Evolutionary conservation across 1,284 basidiomycete genomes (phyloP).

Genomic region (Porogramme epimiltina): DNA sequence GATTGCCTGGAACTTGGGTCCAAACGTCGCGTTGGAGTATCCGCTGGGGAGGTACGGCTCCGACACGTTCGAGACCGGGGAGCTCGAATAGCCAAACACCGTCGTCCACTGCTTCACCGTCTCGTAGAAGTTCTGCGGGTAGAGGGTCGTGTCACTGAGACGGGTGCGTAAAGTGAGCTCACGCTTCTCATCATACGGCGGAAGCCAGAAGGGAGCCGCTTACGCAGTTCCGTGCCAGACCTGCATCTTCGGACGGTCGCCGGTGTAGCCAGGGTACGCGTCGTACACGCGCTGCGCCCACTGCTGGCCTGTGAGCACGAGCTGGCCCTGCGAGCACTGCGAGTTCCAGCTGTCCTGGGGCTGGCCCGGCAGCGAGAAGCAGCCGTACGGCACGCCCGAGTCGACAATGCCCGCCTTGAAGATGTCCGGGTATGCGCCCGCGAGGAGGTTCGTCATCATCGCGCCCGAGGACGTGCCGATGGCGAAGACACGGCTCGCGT

Average conservation of each 20-base stretch:
- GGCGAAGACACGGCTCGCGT: slow-evolving; percentile 46
- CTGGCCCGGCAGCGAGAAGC: slow-evolving; percentile 46
- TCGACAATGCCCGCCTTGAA: slow-evolving; percentile 50
- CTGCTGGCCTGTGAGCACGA: slow-evolving; percentile 47
- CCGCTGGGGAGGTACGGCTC: slow-evolving; percentile 29
- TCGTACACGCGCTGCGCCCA: slow-evolving; percentile 49
- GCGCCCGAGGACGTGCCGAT: slow-evolving; percentile 57
- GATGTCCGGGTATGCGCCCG: slow-evolving; percentile 56
- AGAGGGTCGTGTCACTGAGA: slow-evolving; percentile 48
- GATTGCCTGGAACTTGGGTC: slow-evolving; percentile 48
- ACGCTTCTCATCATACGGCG: no score
- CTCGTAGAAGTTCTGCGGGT: slow-evolving; percentile 52
- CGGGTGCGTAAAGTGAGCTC: background rate
- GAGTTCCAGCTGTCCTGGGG: slow-evolving; percentile 48
- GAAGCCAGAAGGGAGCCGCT: slow-evolving; percentile 27
- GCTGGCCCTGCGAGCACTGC: slow-evolving; percentile 39
- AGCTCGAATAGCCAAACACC: slow-evolving; percentile 14
- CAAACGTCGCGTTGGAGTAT: slow-evolving; percentile 47
- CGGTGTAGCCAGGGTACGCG: slow-evolving; percentile 54
- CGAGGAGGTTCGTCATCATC: slow-evolving; percentile 63
- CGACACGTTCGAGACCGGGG: slow-evolving; percentile 35
- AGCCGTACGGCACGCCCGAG: slow-evolving; percentile 57
- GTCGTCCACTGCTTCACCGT: slow-evolving; percentile 39
- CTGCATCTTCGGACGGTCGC: slow-evolving; percentile 51
- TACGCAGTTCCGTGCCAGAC: slow-evolving; percentile 57